phyloP scores from a whole-genome alignment of 345 rosid species.

The Jatropha curcas region DNA sequence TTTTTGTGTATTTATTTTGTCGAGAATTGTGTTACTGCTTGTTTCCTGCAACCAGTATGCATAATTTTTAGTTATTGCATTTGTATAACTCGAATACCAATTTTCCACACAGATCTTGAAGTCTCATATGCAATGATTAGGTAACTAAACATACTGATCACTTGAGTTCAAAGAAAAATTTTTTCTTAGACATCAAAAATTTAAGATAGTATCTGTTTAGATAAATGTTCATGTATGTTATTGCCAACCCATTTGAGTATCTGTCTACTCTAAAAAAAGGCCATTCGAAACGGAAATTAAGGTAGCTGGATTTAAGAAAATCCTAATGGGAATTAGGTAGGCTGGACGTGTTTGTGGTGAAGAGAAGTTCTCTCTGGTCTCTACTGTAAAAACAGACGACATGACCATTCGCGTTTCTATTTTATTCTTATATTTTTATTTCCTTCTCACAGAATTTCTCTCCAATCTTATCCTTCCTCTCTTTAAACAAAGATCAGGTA shows the following conservation, averaged over 20 bases:
- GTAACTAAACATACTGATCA: too few species aligned
- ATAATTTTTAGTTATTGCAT: too few species aligned
- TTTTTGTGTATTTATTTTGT: neutral
- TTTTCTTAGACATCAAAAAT: too few species aligned
- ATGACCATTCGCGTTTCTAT: too few species aligned
- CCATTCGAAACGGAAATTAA: neutral
- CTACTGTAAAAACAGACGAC: neutral
- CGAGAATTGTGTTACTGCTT: too few species aligned
- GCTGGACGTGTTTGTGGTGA: neutral
- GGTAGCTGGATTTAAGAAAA: neutral
- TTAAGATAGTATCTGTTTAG: too few species aligned
- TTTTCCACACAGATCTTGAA: too few species aligned
- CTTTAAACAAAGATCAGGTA: neutral
- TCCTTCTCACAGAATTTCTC: neutral
- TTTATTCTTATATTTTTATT: neutral
- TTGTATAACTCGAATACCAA: too few species aligned
- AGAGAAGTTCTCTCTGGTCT: conserved; percentile 6
- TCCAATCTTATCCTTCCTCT: neutral
- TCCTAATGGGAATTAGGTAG: neutral
- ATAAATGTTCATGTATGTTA: neutral
- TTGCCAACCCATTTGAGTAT: neutral
- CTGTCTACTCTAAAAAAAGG: neutral
- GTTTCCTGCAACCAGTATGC: too few species aligned
- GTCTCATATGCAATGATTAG: too few species aligned
- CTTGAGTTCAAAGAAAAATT: too few species aligned